phyloP scores from a whole-genome alignment of 345 rosid genomes.

The Syzygium grande region DNA sequence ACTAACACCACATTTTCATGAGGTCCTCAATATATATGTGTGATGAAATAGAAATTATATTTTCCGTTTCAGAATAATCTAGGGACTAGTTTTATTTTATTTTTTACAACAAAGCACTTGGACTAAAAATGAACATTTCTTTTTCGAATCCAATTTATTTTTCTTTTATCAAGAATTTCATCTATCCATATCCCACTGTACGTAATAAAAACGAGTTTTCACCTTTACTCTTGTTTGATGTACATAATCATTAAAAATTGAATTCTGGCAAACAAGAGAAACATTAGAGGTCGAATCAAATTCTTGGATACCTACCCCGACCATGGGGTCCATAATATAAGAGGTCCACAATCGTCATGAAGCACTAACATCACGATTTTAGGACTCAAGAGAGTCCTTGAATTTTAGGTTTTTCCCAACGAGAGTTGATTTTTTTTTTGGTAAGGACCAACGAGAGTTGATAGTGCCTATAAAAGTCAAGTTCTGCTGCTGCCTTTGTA shows the following conservation, averaged over 20 bases:
- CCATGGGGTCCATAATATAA: neutral
- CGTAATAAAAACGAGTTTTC: neutral
- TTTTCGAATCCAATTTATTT: neutral
- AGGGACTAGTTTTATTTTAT: neutral
- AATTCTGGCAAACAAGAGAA: neutral
- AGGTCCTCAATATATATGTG: neutral
- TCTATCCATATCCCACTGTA: neutral
- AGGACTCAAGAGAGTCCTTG: neutral
- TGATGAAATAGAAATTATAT: neutral
- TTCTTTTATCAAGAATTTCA: neutral
- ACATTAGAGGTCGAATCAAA: neutral
- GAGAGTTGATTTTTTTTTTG: neutral
- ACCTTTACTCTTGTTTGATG: neutral
- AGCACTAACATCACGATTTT: neutral
- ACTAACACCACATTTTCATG: neutral
- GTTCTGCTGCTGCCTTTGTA: neutral
- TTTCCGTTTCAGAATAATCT: neutral
- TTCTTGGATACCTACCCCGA: neutral
- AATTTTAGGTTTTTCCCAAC: neutral
- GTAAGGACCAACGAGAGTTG: neutral
- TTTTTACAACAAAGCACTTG: neutral
- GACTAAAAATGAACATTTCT: neutral
- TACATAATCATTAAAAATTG: neutral
- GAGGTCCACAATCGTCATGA: neutral
- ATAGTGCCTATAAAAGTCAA: neutral